Percentiles rank a stretch among this genome's conserved stretches.
Evolutionary conservation across 2,329 filamentous ascomycete genomes (phyloP).

Genomic region (Neoascochyta sp.): DNA sequence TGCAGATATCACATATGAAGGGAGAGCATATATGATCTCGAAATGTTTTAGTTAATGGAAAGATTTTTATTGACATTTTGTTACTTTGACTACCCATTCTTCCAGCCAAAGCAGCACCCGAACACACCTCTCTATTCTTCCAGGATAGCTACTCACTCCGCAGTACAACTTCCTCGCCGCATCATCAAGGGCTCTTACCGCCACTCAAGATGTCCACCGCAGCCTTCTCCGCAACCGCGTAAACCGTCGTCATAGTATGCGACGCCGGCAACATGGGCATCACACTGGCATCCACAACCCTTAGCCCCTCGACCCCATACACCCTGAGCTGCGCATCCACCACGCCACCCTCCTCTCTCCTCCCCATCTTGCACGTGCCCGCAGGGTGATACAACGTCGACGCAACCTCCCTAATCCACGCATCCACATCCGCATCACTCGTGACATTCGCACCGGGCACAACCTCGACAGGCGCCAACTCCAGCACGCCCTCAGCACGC

Average conservation of each 20-base stretch:
- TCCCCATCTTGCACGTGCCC: conserved; percentile 25
- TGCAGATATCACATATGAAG: no score
- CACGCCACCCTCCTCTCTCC: conserved; percentile 24
- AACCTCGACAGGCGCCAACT: conserved; percentile 18
- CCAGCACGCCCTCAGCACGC: conserved; percentile 8
- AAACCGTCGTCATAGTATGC: conserved; percentile 21
- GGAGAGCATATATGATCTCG: no score
- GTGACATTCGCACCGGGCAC: conserved; percentile 20
- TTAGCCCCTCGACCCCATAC: conserved; percentile 20
- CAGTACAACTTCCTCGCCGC: no score
- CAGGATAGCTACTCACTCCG: no score
- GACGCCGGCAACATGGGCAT: conserved; percentile 16
- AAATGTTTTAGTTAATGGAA: no score
- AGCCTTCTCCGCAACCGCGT: conserved; percentile 17
- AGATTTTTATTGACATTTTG: no score
- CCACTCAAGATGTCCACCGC: conserved; percentile 16
- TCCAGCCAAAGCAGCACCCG: no score
- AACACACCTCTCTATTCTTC: no score
- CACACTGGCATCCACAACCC: conserved; percentile 18
- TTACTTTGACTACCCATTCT: no score
- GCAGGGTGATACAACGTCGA: conserved; percentile 24
- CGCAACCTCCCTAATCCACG: conserved; percentile 11
- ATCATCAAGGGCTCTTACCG: no score
- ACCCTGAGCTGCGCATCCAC: conserved; percentile 24
- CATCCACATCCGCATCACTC: conserved; percentile 14